phyloP scores from a whole-genome alignment of 106 monocot genomes.

The Amphibolis antarctica region DNA sequence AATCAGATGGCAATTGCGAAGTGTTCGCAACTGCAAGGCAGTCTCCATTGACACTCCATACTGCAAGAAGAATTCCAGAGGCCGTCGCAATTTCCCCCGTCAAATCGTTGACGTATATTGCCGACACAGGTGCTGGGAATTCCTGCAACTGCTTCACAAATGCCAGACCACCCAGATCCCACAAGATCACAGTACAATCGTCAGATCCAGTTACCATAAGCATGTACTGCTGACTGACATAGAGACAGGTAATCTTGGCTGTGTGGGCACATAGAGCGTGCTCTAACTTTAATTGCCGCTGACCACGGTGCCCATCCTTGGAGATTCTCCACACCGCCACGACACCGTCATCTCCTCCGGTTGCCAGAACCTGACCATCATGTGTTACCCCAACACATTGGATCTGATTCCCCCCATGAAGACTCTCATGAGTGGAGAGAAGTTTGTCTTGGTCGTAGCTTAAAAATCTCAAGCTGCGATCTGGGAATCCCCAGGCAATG shows the following conservation, averaged over 20 bases:
- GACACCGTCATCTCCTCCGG: slow-evolving; percentile 80
- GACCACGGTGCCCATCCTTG: slow-evolving; percentile 31
- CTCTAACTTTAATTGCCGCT: slow-evolving; percentile 32
- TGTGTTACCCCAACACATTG: slow-evolving; percentile 81
- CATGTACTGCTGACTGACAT: slow-evolving; percentile 77
- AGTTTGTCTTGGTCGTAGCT: slow-evolving; percentile 85
- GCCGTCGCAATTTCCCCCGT: slow-evolving; percentile 88
- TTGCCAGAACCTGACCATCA: slow-evolving; percentile 75
- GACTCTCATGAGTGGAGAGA: slow-evolving; percentile 75
- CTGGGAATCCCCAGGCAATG: slow-evolving; percentile 91
- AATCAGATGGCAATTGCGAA: slow-evolving; percentile 89
- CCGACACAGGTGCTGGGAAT: slow-evolving; percentile 71
- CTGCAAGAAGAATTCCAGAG: slow-evolving; percentile 64
- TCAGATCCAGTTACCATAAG: slow-evolving; percentile 80
- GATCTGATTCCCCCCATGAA: slow-evolving; percentile 89
- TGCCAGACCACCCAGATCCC: slow-evolving; percentile 62
- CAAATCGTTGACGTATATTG: slow-evolving; percentile 79
- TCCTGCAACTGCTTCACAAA: slow-evolving; percentile 82
- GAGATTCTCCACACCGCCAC: slow-evolving; percentile 71
- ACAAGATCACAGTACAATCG: slow-evolving; percentile 79
- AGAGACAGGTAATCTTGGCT: slow-evolving; percentile 67
- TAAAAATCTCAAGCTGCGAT: slow-evolving; percentile 71
- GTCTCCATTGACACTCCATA: slow-evolving; percentile 95
- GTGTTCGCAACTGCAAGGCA: slow-evolving; percentile 85
- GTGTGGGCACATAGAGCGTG: slow-evolving; percentile 72